These are phyloP conservation scores for Exophiala viscosa DNA, from an alignment of 2,329 filamentous ascomycete species.

Conservation along the genomic window DNA sequence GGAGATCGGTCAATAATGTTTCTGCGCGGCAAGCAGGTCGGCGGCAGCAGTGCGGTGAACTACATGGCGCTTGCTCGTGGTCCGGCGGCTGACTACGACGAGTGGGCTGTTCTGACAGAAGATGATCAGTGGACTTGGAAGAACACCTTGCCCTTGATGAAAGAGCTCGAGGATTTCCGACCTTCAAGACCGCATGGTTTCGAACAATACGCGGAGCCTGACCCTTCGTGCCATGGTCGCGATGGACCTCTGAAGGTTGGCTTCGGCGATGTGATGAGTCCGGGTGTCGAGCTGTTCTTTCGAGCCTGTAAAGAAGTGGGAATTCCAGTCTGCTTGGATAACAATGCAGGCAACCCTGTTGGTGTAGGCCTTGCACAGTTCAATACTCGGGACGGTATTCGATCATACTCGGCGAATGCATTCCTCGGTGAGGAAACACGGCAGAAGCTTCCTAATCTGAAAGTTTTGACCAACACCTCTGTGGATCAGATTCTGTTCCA, in stretches of 20 bases:
- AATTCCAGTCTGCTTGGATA: conserved; percentile 49
- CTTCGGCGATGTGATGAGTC: conserved; percentile 44
- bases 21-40: conserved; percentile 31
- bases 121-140: conserved; percentile 29
- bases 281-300: conserved; percentile 47
- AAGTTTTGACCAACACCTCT: conserved; percentile 43
- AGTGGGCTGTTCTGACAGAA: conserved; percentile 29
- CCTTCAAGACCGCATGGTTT: conserved; percentile 2
- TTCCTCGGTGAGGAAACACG: conserved; percentile 39
- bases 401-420: conserved; percentile 34
- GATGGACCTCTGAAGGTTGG: conserved; percentile 47
- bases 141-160: conserved; percentile 27
- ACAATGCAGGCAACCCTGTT: conserved; percentile 57
- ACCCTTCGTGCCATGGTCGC: conserved; percentile 45
- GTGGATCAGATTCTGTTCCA: conserved; percentile 34
- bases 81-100: conserved; percentile 31
- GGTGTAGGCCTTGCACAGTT: conserved; percentile 40
- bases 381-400: conserved; percentile 5
- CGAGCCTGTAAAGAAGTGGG: conserved; percentile 38
- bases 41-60: conserved; percentile 33
- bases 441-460: conserved; percentile 41
- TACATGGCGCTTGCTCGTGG: conserved; percentile 28
- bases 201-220: conserved; percentile 46
- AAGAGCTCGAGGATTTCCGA: conserved; percentile 25
- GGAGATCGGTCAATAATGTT: conserved; percentile 1